Base-by-base conservation (phyloP, 495 filamentous ascomycete genomes). In the Aspergillus affinis region DNA sequence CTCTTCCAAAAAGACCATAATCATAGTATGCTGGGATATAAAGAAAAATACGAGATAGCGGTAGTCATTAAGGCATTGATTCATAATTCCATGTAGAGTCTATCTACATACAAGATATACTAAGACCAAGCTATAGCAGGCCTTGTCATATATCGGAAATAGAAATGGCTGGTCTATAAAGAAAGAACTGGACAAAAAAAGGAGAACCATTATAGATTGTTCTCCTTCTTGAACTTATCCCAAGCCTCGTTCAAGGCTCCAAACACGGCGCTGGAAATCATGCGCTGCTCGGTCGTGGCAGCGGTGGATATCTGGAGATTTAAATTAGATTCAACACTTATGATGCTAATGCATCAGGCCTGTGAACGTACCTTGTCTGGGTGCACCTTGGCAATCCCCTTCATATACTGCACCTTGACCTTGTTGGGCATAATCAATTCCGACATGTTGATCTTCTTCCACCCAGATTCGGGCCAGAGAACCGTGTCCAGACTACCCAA, bases 321-420 rank as follows among this genome's bases (percentile, higher is more conserved):
- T 36, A 23, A 17, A 26, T 57, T 57, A 57, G 55, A 30, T 45
- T 4, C 41, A 10, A 41, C 21, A n/a, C 20, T 48, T 29, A 3
- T 27, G 13, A 3, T 27, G 13, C 30, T 47, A 3, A n/a, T 9
- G 17, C 23, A 12, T 17, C 8, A 36, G 48, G 36, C 7, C 50
- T 20, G 19, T 17, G 19, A 51, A 77, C 85, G 72, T 79, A 97
- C 94, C 88, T 98, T 98, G 72, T 98, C 94, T 61, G 94, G 94
- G 81, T 98, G 94, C 63, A 94, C 92, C 82, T 96, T 98, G 6
- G 86, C 89, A 86, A 98, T 97, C 6, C 91, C 94, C 84, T 96
- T 97, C 94, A 98, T 98, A 68, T 98, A 98, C 57, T 90, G 82
- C 56, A 98, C 85, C 85, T 98, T 98, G 52, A 97, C 94, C 81